Evolutionary conservation across 768 basidiomycete genomes (phyloP), one percentile per base, ranked within the genome.

Genomic region (Agaricus subrufescens): DNA sequence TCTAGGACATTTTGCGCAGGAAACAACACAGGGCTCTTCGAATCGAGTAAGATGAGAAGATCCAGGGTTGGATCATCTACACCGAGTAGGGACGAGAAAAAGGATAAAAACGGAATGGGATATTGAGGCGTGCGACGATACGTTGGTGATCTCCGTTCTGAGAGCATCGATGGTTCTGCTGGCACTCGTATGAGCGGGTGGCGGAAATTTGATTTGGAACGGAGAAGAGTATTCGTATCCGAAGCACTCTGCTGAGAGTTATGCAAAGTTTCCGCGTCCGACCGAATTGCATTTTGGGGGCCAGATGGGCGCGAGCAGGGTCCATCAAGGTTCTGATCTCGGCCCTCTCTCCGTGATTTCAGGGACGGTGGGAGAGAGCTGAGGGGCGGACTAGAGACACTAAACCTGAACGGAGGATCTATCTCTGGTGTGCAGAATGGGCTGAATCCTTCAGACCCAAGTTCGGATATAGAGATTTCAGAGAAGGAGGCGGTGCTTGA

Each of bases 51-150:
- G 5, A 69, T 65, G 39, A 77, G 63, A 26, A 75, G 70, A 45
- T 71, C 69, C 4, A 73, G 51, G 1, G 71, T 75, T 7, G 71
- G 65, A 23, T 73, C 71, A 56, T 77, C 75, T 27, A 74, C 54
- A 26, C 67, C 60, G 38, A 76, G 63, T n/a, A 75, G 51, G 8
- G 67, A 67, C 6, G 71, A 48, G 51, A 75, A 66, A 58, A 73
- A 69, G 0, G 73, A 73, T 3, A 77, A 61, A 9, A 77, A 58
- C 9, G 74, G 73, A 14, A 75, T 62, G 34, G 65, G 69, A 31
- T 71, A 65, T 37, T 64, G 68, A 12, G 69, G 67, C 44, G 73
- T 68, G 1, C 67, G 68, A 25, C 23, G 44, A 11, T 37, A 45
- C 1, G 29, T 12, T 9, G 37, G 12, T 19, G 23, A n/a, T 29